phyloP scores from a whole-genome alignment of 495 filamentous ascomycete genomes.

The Letharia columbiana region DNA sequence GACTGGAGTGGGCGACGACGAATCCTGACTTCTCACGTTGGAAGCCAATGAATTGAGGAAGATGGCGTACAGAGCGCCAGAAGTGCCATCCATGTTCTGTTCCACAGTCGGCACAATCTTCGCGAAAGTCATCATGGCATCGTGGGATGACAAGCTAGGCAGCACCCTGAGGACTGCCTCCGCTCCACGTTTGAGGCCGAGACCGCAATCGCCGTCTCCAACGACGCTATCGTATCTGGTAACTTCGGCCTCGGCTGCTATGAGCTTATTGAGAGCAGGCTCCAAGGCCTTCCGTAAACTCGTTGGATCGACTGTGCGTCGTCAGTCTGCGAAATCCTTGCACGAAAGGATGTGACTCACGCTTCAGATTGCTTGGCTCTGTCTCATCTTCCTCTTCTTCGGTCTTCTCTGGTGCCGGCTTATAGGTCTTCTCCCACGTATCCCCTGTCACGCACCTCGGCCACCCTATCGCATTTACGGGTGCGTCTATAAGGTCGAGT shows the following conservation, averaged over 20 bases:
- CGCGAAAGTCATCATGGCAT: constrained; percentile 62
- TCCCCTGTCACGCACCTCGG: constrained; percentile 53
- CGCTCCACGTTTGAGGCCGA: constrained; percentile 81
- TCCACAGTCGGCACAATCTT: constrained; percentile 81
- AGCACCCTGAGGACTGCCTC: constrained; percentile 71
- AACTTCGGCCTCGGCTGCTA: constrained; percentile 71
- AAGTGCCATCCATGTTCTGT: constrained; percentile 88
- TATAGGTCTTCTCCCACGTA: constrained; percentile 45
- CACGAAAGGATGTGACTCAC: constrained; percentile 31
- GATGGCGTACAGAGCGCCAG: constrained; percentile 89
- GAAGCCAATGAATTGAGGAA: constrained; percentile 86
- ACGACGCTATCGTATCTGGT: constrained; percentile 88
- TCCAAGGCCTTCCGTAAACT: constrained; percentile 51
- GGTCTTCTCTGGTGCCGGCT: constrained; percentile 39
- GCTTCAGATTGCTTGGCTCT: constrained; percentile 60
- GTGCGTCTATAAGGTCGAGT: constrained; percentile 79
- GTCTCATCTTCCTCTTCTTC: constrained; percentile 45
- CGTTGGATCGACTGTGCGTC: constrained; percentile 46
- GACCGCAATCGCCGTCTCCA: constrained; percentile 93
- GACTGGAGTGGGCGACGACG: constrained; percentile 38
- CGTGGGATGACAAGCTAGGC: constrained; percentile 49
- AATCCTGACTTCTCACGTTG: constrained; percentile 53
- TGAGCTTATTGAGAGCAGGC: constrained; percentile 61
- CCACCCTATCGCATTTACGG: constrained; percentile 82
- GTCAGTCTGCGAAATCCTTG: constrained; percentile 1